Percentiles rank a stretch among this genome's conserved stretches.
These are phyloP conservation scores for Groenewaldozyma sp. DNA, from an alignment of 1,139 yeast genomes.

Conservation along the genomic window DNA sequence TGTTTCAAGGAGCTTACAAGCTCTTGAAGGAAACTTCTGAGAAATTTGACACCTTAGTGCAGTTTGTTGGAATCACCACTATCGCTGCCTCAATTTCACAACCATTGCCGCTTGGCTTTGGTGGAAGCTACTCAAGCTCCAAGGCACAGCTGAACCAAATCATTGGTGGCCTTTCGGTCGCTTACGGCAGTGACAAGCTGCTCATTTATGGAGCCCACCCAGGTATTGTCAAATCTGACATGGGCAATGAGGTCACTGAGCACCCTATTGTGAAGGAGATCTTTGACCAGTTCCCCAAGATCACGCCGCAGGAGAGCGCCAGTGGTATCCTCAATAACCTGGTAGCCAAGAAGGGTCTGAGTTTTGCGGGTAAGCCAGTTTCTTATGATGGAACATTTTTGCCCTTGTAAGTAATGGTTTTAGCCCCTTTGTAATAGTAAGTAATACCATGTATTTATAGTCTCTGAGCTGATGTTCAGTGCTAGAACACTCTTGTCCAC, in stretches of 20 bases:
- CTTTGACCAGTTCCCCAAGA: background rate
- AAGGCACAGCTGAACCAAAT: conserved; percentile 11
- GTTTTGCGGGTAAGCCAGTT: background rate
- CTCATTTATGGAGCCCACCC: conserved; percentile 5
- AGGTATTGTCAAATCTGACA: conserved; percentile 5
- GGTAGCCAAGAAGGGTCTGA: background rate
- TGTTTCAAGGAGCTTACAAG: conserved; percentile 2
- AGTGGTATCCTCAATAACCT: background rate
- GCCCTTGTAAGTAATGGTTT: background rate
- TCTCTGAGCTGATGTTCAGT: too few relatives aligned
- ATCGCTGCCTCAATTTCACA: conserved; percentile 3
- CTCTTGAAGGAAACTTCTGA: background rate
- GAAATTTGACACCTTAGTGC: conserved; percentile 1
- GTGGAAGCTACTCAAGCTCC: conserved; percentile 8
- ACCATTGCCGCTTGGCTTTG: conserved; percentile 4
- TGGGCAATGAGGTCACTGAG: background rate
- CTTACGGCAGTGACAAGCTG: background rate
- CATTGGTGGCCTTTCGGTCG: conserved; percentile 5
- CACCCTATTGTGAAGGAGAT: background rate
- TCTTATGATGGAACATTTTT: background rate
- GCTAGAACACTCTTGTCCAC: too few relatives aligned
- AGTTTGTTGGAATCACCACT: conserved; percentile 7
- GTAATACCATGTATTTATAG: too few relatives aligned
- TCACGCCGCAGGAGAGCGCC: background rate
- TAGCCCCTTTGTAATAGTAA: too few relatives aligned